phyloP scores from a whole-genome alignment of 768 basidiomycete genomes.

The Ramaria sp. region DNA sequence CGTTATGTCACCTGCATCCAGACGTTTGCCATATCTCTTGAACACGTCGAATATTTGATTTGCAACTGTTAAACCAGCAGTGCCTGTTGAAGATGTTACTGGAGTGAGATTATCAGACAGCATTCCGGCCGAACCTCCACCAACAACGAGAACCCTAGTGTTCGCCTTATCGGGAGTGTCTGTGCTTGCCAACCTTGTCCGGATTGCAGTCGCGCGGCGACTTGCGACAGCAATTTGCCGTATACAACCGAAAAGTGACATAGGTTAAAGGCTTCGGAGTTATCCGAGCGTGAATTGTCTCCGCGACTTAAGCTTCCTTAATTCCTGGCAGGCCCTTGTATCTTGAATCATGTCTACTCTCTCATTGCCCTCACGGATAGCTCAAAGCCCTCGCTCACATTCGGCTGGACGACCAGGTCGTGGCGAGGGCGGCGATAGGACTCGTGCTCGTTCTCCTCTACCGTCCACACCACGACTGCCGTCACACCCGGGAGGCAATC shows the following conservation, averaged over 20 bases:
- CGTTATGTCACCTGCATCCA: conserved; percentile 69
- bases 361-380: conserved; percentile 22
- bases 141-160: conserved; percentile 79
- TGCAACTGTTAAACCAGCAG: conserved; percentile 72
- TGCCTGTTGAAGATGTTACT: conserved; percentile 35
- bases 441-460: conserved; percentile 13
- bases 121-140: conserved; percentile 49
- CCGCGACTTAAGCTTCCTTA: too few species aligned
- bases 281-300: too few species aligned
- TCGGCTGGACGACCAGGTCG: conserved; percentile 20
- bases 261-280: too few species aligned
- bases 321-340: too few species aligned
- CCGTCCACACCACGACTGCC: conserved; percentile 1
- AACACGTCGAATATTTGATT: conserved; percentile 83
- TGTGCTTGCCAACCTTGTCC: conserved; percentile 15
- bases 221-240: background rate
- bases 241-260: background rate
- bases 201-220: background rate
- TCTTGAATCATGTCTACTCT: background rate
- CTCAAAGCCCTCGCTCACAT: conserved; percentile 29
- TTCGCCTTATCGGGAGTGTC: conserved; percentile 22
- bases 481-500: too few species aligned
- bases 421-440: conserved; percentile 18
- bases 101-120: background rate
- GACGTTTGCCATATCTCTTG: conserved; percentile 49